Percentiles rank a stretch among this genome's conserved stretches.
These are phyloP conservation scores for Eimeria zaria DNA, from an alignment of 169 alveolate species.

Conservation along the genomic window DNA sequence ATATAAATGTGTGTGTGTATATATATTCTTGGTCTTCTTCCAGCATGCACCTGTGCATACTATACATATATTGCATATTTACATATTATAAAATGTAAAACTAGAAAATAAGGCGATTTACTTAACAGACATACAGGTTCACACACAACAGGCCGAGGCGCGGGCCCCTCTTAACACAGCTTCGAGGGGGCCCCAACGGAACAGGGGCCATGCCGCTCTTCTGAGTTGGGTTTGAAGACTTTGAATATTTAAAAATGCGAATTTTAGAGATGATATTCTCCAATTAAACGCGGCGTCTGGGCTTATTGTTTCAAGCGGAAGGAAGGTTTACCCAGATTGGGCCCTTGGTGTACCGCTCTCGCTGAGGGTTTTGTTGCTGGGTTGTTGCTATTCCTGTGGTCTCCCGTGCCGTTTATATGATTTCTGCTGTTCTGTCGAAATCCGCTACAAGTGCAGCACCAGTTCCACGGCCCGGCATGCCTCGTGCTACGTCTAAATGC, in stretches of 20 bases:
- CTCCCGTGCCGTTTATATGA: neutral
- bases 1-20: too few relatives aligned
- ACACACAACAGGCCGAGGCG: too few relatives aligned
- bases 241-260: neutral
- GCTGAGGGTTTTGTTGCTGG: neutral
- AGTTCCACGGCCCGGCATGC: too few relatives aligned
- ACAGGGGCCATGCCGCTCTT: too few relatives aligned
- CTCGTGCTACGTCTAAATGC: neutral
- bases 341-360: neutral
- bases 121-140: too few relatives aligned
- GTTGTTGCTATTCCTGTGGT: neutral
- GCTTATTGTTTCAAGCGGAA: neutral
- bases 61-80: too few relatives aligned
- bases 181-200: neutral
- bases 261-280: too few relatives aligned
- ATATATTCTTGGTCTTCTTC: too few relatives aligned
- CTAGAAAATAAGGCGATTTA: too few relatives aligned
- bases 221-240: neutral
- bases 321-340: neutral
- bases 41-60: too few relatives aligned
- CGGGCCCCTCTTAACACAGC: neutral
- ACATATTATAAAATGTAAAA: too few relatives aligned
- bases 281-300: neutral
- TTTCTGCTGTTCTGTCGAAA: neutral
- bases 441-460: neutral